These are phyloP conservation scores for Ceratocystis ficicola DNA, from an alignment of 2,329 filamentous ascomycete genomes.

Conservation along the genomic window DNA sequence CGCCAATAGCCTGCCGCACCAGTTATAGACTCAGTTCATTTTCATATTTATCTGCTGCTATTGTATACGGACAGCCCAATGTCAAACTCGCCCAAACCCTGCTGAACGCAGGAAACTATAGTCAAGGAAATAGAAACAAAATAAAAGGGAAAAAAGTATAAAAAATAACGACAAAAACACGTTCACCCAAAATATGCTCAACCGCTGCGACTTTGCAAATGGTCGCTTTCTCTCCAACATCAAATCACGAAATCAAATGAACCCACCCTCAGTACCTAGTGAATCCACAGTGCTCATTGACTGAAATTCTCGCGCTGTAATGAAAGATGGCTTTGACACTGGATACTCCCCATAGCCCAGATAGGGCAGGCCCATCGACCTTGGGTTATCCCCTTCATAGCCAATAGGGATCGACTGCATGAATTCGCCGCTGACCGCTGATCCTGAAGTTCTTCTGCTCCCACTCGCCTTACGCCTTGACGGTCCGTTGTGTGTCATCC, in stretches of 20 bases:
- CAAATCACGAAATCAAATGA: conserved; percentile 5
- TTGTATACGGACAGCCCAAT: conserved; percentile 7
- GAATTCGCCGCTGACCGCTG: conserved; percentile 16
- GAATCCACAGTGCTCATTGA: conserved; percentile 21
- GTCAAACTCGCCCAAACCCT: background rate
- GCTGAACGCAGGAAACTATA: conserved; percentile 7
- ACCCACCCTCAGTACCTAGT: conserved; percentile 17
- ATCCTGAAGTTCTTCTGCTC: conserved; percentile 16
- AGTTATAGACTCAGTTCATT: background rate
- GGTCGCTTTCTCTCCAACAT: background rate
- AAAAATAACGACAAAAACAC: background rate
- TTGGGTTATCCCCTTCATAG: conserved; percentile 14
- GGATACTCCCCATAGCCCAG: conserved; percentile 13
- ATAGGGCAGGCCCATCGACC: conserved; percentile 7
- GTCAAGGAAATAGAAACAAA: conserved; percentile 13
- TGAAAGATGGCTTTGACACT: conserved; percentile 18
- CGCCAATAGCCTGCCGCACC: background rate
- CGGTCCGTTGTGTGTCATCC: conserved; percentile 10
- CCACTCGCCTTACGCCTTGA: conserved; percentile 12
- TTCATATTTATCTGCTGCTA: conserved; percentile 6
- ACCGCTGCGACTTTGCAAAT: too few species aligned
- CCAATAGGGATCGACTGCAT: conserved; percentile 21
- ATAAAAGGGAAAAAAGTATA: background rate
- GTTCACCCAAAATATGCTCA: background rate
- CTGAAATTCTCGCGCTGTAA: conserved; percentile 18